Evolutionary conservation across 1,284 basidiomycete genomes (phyloP).

Genomic region (Bondarzewia mesenterica): DNA sequence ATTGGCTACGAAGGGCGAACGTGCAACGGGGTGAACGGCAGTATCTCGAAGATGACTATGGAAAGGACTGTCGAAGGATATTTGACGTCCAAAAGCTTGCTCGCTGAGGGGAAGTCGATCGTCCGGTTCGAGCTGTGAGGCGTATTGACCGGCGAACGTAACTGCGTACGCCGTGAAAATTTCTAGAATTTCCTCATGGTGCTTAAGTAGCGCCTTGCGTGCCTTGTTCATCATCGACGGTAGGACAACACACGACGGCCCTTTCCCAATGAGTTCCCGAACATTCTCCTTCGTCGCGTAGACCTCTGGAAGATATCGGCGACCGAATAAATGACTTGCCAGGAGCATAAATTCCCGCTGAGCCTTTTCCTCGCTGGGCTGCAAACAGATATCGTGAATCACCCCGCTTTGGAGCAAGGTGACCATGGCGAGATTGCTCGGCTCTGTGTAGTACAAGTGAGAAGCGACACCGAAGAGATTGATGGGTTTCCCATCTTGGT

Average conservation of each 20-base stretch:
- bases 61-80: slow-evolving; percentile 18
- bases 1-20: slow-evolving; percentile 53
- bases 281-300: slow-evolving; percentile 30
- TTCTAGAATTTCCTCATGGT: slow-evolving; percentile 41
- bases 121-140: slow-evolving; percentile 31
- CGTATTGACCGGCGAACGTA: slow-evolving; percentile 35
- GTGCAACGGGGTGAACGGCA: slow-evolving; percentile 28
- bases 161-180: slow-evolving; percentile 49
- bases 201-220: slow-evolving; percentile 31
- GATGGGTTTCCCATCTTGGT: slow-evolving; percentile 44
- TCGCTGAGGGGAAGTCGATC: slow-evolving; percentile 39
- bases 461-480: slow-evolving; percentile 50
- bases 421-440: slow-evolving; percentile 59
- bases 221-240: slow-evolving; percentile 37
- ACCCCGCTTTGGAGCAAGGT: slow-evolving; percentile 48
- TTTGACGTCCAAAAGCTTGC: slow-evolving; percentile 13
- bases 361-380: slow-evolving; percentile 29
- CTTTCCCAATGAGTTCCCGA: slow-evolving; percentile 31
- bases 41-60: slow-evolving; percentile 27
- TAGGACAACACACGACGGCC: slow-evolving; percentile 49
- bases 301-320: slow-evolving; percentile 39
- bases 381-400: slow-evolving; percentile 46
- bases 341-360: slow-evolving; percentile 44
- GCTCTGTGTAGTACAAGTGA: slow-evolving; percentile 60
- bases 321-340: slow-evolving; percentile 53